Conservation (phyloP, 257 asterid genomes). For the Osmanthus fragrans region DNA sequence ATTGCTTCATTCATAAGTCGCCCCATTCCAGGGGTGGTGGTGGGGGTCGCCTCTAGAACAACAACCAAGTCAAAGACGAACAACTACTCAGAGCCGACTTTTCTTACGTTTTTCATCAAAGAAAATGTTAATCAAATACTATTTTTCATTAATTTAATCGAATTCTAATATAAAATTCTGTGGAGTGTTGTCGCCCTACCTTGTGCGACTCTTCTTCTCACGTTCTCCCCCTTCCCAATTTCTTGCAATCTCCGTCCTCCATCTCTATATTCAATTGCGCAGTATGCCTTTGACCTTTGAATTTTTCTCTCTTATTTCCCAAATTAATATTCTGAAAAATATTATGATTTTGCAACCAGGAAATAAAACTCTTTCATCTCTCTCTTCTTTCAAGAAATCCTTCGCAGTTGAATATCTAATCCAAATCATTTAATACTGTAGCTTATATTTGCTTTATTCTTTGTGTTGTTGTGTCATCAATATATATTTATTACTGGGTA, state of each 20-base stretch:
- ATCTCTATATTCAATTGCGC: neutral
- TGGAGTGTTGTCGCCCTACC: slow-evolving; percentile 38
- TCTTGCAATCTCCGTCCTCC: slow-evolving; percentile 53
- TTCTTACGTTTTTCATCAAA: too few relatives aligned
- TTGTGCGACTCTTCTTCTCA: slow-evolving; percentile 30
- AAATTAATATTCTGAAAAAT: slow-evolving; percentile 13
- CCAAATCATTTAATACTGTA: slow-evolving; percentile 28
- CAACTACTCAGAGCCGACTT: too few relatives aligned
- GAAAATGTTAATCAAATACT: slow-evolving; percentile 11
- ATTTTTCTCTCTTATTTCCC: slow-evolving; percentile 26
- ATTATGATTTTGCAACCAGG: slow-evolving; percentile 30
- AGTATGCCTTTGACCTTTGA: slow-evolving; percentile 57
- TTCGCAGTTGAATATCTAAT: slow-evolving; percentile 15
- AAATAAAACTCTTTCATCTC: slow-evolving; percentile 1
- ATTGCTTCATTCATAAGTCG: too few relatives aligned
- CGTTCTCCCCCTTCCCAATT: slow-evolving; percentile 24
- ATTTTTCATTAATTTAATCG: neutral
- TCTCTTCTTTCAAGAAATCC: slow-evolving; percentile 21
- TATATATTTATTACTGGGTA: slow-evolving; percentile 9
- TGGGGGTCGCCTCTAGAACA: too few relatives aligned
- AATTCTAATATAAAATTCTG: too few relatives aligned
- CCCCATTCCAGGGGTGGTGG: too few relatives aligned
- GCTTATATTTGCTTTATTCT: slow-evolving; percentile 19
- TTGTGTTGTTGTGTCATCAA: slow-evolving; percentile 13
- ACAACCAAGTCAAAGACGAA: too few relatives aligned